Evolutionary conservation across 345 rosid species (phyloP).

Genomic region (Syzygium jambos): DNA sequence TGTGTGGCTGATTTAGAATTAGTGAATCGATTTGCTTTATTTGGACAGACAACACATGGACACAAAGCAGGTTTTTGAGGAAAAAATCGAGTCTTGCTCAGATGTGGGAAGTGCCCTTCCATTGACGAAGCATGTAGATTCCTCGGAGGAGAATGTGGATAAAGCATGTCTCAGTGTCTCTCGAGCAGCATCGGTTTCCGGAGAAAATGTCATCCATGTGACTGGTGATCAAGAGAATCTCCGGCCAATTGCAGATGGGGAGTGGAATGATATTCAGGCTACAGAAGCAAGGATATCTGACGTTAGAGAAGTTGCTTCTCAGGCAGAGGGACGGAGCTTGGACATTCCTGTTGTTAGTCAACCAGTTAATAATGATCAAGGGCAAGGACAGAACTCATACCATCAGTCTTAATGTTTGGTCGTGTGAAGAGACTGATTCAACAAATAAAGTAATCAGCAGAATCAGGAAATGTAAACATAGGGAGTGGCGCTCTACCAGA

Average conservation of each 20-base stretch:
- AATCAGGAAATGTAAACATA: background rate
- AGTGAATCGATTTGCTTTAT: background rate
- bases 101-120: slow-evolving; percentile 29
- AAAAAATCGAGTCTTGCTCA: slow-evolving; percentile 50
- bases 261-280: slow-evolving; percentile 91
- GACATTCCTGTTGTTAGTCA: slow-evolving; percentile 64
- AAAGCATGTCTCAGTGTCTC: slow-evolving; percentile 84
- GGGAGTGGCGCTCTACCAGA: background rate
- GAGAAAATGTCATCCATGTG: slow-evolving; percentile 55
- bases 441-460: background rate
- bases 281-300: slow-evolving; percentile 71
- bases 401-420: slow-evolving; percentile 43
- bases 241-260: slow-evolving; percentile 53
- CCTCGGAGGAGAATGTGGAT: slow-evolving; percentile 67
- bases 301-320: slow-evolving; percentile 65
- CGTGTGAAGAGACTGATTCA: background rate
- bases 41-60: slow-evolving; percentile 68
- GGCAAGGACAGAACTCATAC: slow-evolving; percentile 31
- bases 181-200: slow-evolving; percentile 31
- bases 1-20: background rate
- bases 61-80: slow-evolving; percentile 71
- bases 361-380: slow-evolving; percentile 29
- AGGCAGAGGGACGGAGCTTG: slow-evolving; percentile 59
- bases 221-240: slow-evolving; percentile 44
- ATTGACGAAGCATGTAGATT: slow-evolving; percentile 58